Percentiles rank a stretch among this genome's conserved stretches.
Conservation (phyloP, 2,329 filamentous ascomycete genomes). For the Aspergillus ibericus region DNA sequence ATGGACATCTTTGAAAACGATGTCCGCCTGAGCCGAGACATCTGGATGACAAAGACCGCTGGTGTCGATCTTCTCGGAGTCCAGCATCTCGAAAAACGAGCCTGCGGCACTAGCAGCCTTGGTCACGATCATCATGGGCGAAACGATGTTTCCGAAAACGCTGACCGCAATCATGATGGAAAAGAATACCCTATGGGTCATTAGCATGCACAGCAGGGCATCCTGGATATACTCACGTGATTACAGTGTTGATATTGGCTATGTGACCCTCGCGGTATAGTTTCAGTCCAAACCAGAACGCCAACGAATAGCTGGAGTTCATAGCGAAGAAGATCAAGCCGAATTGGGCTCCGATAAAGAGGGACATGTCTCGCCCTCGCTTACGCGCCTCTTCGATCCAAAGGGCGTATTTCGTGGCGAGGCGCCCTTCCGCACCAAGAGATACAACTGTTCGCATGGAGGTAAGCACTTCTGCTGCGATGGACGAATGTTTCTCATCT, state of each 20-base stretch:
- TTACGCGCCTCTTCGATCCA: conserved; percentile 41
- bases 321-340: conserved; percentile 38
- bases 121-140: conserved; percentile 37
- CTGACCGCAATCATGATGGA: conserved; percentile 32
- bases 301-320: conserved; percentile 37
- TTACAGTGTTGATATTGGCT: conserved; percentile 35
- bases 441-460: conserved; percentile 48
- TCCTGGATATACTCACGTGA: conserved; percentile 29
- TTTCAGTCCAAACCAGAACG: conserved; percentile 41
- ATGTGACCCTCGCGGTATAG: conserved; percentile 37
- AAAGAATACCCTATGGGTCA: conserved; percentile 33
- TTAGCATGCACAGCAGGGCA: neutral
- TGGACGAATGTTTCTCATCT: conserved; percentile 37
- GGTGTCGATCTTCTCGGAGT: conserved; percentile 23
- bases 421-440: conserved; percentile 42
- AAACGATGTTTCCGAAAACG: conserved; percentile 29
- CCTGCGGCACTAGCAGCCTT: conserved; percentile 35
- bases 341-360: conserved; percentile 33
- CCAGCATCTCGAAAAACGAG: conserved; percentile 36
- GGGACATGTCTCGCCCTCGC: conserved; percentile 30
- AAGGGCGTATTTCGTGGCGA: conserved; percentile 37
- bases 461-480: conserved; percentile 45
- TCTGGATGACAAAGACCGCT: conserved; percentile 51
- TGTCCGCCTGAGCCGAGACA: conserved; percentile 54
- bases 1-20: conserved; percentile 63